These are phyloP conservation scores for Mercurialis annua DNA, from an alignment of 345 rosid species.

Conservation along the genomic window DNA sequence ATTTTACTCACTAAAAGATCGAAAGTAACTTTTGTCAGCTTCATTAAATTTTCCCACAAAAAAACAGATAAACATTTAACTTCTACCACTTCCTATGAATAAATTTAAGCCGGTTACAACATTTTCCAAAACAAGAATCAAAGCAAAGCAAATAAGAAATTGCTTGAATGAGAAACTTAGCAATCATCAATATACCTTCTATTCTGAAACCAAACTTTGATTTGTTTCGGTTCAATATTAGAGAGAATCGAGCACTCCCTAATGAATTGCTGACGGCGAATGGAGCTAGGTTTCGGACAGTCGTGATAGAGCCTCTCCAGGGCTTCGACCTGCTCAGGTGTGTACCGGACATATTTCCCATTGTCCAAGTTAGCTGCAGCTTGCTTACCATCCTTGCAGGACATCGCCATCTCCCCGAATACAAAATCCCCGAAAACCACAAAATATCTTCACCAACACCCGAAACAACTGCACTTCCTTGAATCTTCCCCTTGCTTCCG, in stretches of 20 bases:
- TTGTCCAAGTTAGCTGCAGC: conserved; percentile 67
- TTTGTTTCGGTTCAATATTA: conserved; percentile 96
- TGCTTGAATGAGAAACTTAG: background rate
- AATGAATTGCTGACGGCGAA: conserved; percentile 96
- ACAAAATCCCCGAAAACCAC: conserved; percentile 13
- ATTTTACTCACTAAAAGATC: no score
- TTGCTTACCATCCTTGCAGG: conserved; percentile 86
- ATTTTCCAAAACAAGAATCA: background rate
- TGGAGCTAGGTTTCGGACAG: conserved; percentile 97
- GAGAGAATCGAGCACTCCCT: conserved; percentile 99
- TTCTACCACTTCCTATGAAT: no score
- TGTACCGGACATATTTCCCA: conserved; percentile 97
- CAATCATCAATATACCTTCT: conserved; percentile 52
- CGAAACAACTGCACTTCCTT: background rate
- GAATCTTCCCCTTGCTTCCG: background rate
- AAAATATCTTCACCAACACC: background rate
- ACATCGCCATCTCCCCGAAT: conserved; percentile 63
- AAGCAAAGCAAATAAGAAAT: conserved; percentile 4
- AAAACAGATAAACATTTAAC: no score
- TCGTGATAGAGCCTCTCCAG: conserved; percentile 99
- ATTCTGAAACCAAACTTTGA: conserved; percentile 99
- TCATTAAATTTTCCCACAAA: background rate
- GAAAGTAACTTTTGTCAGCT: no score
- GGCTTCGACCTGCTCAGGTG: conserved; percentile 99
- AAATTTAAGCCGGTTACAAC: background rate